Conservation (phyloP, 805 yeast species). For the Lachancea fermentati region DNA sequence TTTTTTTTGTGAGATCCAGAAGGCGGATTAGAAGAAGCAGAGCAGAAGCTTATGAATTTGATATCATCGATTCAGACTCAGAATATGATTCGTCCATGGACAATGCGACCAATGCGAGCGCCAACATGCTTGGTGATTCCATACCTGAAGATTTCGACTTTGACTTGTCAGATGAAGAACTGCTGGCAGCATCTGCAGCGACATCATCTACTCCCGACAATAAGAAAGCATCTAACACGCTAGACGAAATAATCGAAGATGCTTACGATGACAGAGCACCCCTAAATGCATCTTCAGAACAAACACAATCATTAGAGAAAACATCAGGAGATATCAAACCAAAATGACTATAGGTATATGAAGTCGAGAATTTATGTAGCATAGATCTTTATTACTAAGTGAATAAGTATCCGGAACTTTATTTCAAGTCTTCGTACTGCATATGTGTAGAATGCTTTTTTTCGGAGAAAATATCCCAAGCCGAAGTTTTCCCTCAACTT, state of each 20-base stretch:
- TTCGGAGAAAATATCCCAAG: no score
- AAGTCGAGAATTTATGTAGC: neutral
- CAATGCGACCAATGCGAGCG: conserved; percentile 13
- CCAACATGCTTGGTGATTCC: conserved; percentile 11
- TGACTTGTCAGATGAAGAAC: conserved; percentile 32
- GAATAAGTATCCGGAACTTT: no score
- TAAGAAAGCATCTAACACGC: neutral
- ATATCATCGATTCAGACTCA: conserved; percentile 63
- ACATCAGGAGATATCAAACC: neutral
- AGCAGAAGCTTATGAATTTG: conserved; percentile 70
- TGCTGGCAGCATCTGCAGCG: conserved; percentile 4
- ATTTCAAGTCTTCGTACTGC: no score
- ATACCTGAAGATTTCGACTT: conserved; percentile 31
- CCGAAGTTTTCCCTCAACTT: neutral
- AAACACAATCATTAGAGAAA: neutral
- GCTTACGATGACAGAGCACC: neutral
- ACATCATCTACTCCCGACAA: conserved; percentile 2
- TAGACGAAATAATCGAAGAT: conserved; percentile 1
- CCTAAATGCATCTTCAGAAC: no score
- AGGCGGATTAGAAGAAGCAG: conserved; percentile 50
- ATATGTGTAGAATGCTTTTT: no score
- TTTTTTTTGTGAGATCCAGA: conserved; percentile 38
- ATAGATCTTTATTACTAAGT: no score
- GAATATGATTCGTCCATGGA: conserved; percentile 32
- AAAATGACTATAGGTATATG: neutral